These are phyloP conservation scores for Blepharisma japonicum DNA, from an alignment of 73 alveolate species.

Conservation along the genomic window DNA sequence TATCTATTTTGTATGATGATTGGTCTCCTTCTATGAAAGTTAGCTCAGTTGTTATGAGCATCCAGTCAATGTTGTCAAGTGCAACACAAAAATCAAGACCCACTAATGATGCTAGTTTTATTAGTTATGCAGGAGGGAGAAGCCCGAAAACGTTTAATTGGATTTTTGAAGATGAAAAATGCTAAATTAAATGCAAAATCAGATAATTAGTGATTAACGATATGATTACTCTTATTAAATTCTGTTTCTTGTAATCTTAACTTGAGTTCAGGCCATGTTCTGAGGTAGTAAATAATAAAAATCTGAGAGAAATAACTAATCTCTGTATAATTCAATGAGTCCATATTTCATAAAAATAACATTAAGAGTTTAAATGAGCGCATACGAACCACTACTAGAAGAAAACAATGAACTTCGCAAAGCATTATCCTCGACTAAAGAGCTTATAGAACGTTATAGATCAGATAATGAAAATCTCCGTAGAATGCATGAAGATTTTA, in stretches of 20 bases:
- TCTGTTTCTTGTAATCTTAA: too few species aligned
- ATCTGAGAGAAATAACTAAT: too few species aligned
- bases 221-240: too few species aligned
- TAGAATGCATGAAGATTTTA: conserved; percentile 39
- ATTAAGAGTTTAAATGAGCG: background rate
- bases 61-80: conserved; percentile 80
- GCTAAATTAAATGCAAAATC: conserved; percentile 31
- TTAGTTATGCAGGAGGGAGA: conserved; percentile 56
- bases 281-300: too few species aligned
- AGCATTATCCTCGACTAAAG: conserved; percentile 27
- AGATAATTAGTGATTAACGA: too few species aligned
- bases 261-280: too few species aligned
- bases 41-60: conserved; percentile 79
- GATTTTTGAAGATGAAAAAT: conserved; percentile 64
- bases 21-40: conserved; percentile 95
- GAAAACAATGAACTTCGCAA: conserved; percentile 26
- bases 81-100: conserved; percentile 76
- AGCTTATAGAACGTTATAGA: conserved; percentile 14
- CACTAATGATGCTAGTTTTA: conserved; percentile 68
- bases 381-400: conserved; percentile 24
- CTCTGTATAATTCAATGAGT: too few species aligned
- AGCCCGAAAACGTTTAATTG: conserved; percentile 75
- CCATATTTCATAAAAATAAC: too few species aligned
- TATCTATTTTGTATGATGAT: conserved; percentile 86
- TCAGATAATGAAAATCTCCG: conserved; percentile 33